These are phyloP conservation scores for Larix sibirica DNA, from an alignment of 83 land plant species.

Conservation along the genomic window DNA sequence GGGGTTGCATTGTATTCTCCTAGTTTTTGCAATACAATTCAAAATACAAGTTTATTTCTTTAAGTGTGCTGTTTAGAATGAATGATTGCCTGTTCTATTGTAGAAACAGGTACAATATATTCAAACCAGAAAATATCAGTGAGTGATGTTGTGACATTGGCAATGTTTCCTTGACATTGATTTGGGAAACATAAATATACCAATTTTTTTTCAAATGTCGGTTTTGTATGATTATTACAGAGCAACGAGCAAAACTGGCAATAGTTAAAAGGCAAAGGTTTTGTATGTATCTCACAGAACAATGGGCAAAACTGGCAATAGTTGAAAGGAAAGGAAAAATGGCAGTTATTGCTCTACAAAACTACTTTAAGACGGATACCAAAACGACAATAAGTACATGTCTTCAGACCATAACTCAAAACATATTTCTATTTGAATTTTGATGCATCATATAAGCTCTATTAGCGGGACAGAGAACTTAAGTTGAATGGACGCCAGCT, in stretches of 20 bases:
- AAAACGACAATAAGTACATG: not conserved
- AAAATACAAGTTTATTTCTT: not conserved
- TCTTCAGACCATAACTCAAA: not conserved
- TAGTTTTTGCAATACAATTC: constrained; percentile 1
- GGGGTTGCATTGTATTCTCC: not conserved
- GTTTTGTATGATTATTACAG: not conserved
- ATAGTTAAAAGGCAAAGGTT: not conserved
- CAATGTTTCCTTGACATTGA: not conserved
- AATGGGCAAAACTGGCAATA: not conserved
- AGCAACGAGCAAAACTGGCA: not conserved
- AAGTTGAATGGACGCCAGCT: too few species aligned
- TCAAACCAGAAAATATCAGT: not conserved
- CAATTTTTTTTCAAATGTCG: too few species aligned
- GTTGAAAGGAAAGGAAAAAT: not conserved
- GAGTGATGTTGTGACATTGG: not conserved
- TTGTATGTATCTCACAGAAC: not conserved
- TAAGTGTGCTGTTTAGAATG: not conserved
- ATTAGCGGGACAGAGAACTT: too few species aligned
- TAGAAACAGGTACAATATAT: not conserved
- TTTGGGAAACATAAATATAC: not conserved
- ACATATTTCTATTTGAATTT: not conserved
- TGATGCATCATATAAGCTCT: too few species aligned
- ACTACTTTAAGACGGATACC: not conserved
- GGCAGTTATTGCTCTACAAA: not conserved
- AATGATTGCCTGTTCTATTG: not conserved